Percentiles rank a stretch among this genome's conserved stretches.
Evolutionary conservation across 768 basidiomycete genomes (phyloP).

Genomic region (Suillus lakei): DNA sequence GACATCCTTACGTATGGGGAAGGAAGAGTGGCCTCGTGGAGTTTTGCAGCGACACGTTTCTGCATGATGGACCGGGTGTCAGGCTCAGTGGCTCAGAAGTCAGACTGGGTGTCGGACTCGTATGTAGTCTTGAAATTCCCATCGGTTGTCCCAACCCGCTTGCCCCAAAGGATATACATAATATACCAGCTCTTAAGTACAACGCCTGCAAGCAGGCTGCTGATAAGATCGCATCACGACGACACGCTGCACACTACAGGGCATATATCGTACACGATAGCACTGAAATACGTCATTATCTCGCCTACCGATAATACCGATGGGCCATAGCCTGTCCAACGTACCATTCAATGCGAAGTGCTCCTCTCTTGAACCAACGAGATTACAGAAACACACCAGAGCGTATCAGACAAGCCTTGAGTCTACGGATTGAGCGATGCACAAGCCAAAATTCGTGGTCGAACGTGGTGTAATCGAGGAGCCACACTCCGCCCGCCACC

Average conservation of each 20-base stretch:
- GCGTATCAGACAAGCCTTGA: background rate
- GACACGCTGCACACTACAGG: background rate
- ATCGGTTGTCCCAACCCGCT: background rate
- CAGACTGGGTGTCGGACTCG: no score
- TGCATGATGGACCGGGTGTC: background rate
- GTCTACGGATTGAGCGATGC: background rate
- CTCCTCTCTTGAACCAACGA: background rate
- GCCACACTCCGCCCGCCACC: conserved; percentile 26
- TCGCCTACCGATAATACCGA: background rate
- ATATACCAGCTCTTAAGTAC: background rate
- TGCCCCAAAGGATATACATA: background rate
- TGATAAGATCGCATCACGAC: background rate
- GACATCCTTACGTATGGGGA: background rate
- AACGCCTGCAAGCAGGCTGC: background rate
- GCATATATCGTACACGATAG: background rate
- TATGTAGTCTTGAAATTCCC: background rate
- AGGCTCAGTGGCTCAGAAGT: background rate
- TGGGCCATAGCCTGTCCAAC: background rate
- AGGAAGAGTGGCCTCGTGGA: conserved; percentile 1
- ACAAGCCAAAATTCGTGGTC: background rate
- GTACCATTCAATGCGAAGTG: background rate
- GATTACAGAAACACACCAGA: background rate
- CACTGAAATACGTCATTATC: conserved; percentile 4
- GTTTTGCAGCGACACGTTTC: background rate
- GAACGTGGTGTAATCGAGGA: conserved; percentile 8